Evolutionary conservation across 768 basidiomycete species (phyloP).

Genomic region (Infundibulicybe gibba): DNA sequence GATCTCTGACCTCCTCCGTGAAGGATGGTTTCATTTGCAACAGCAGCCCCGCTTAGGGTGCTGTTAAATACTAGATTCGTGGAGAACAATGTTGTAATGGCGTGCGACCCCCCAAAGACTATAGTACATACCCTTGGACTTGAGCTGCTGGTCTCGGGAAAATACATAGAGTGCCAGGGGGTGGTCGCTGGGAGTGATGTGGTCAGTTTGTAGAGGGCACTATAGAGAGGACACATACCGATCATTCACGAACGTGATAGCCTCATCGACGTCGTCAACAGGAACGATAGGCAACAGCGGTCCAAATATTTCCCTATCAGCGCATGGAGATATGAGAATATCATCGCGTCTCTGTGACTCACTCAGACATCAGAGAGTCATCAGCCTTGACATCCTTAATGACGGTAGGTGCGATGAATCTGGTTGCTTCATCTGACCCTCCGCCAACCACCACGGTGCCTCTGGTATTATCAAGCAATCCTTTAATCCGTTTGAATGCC

Average conservation of each 20-base stretch:
- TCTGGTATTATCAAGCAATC: constrained; percentile 59
- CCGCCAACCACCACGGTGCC: constrained; percentile 69
- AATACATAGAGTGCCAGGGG: constrained; percentile 82
- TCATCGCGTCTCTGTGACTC: constrained; percentile 17
- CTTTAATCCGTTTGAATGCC: constrained; percentile 59
- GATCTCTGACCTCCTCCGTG: constrained; percentile 47
- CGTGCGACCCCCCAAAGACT: not conserved
- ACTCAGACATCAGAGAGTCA: constrained; percentile 80
- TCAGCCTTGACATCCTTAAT: constrained; percentile 56
- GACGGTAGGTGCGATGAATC: constrained; percentile 71
- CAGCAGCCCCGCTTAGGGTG: constrained; percentile 67
- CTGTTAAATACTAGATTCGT: constrained; percentile 51
- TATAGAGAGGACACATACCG: no score
- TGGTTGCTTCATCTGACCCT: constrained; percentile 48
- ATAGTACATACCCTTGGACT: constrained; percentile 54
- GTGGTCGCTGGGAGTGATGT: constrained; percentile 44
- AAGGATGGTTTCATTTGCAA: constrained; percentile 71
- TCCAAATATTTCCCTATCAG: constrained; percentile 74
- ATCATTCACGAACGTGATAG: constrained; percentile 62
- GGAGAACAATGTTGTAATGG: not conserved
- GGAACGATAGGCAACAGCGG: constrained; percentile 76
- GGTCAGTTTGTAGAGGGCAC: not conserved
- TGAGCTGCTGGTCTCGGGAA: constrained; percentile 52
- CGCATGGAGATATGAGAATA: not conserved
- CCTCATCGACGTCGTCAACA: constrained; percentile 67